These are phyloP conservation scores for Platanthera guangdongensis DNA, from an alignment of 106 monocot species.

Conservation along the genomic window DNA sequence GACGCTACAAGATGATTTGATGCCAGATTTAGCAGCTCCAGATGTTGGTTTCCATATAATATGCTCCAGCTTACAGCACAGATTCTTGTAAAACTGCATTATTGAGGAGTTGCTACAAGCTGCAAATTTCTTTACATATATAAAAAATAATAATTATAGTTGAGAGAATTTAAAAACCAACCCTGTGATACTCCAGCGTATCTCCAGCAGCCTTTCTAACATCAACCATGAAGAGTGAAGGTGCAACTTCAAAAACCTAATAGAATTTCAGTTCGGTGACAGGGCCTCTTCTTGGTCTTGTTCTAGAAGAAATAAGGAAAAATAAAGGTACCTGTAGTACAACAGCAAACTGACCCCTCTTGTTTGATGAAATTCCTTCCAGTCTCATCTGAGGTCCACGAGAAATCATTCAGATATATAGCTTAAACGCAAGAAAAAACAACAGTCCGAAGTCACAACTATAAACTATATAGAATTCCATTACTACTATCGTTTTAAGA, in stretches of 20 bases:
- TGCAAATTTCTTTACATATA: background rate
- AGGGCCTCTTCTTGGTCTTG: no score
- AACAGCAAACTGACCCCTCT: constrained; percentile 59
- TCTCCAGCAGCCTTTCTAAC: constrained; percentile 88
- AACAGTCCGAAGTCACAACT: background rate
- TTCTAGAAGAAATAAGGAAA: background rate
- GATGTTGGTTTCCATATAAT: constrained; percentile 65
- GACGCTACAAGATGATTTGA: background rate
- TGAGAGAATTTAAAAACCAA: constrained; percentile 11
- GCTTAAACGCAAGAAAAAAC: background rate
- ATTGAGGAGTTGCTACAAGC: background rate
- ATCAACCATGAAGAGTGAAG: constrained; percentile 91
- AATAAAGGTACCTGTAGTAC: constrained; percentile 62
- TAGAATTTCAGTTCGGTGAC: background rate
- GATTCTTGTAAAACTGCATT: constrained; percentile 75
- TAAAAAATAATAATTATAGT: background rate
- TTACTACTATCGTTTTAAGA: no score
- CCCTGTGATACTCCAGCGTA: constrained; percentile 90
- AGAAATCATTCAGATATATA: background rate
- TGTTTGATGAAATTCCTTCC: constrained; percentile 72
- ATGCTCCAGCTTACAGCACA: constrained; percentile 52
- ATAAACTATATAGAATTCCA: no score
- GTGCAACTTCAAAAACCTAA: constrained; percentile 91
- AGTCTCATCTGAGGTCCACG: constrained; percentile 60
- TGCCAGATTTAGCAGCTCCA: constrained; percentile 9